Evolutionary conservation across 78 protist genomes (phyloP), one percentile per base, ranked within the genome.

Genomic region (Parvularia atlantis): DNA sequence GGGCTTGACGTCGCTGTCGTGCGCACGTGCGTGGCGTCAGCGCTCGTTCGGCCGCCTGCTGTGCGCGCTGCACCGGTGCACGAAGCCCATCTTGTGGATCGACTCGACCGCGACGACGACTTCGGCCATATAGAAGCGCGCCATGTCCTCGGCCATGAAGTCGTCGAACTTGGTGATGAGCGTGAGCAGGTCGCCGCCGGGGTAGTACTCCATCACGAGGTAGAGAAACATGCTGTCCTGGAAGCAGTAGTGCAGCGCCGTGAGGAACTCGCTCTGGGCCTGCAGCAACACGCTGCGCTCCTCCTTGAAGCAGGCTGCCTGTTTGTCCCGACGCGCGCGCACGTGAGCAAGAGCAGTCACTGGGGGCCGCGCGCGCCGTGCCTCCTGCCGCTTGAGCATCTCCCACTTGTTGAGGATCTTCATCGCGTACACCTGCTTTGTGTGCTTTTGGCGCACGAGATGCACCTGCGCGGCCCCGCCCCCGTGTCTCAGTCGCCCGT

Each of bases 61-160:
- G 24, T 1, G 26, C 14, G 3, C 17, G 2, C 0, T 19, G 2
- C 16, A 17, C 56, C 87, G 53, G 65, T 88, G 93, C n/a, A 82
- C 71, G 33, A 70, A 81, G 5, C 84, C 84, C 35, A 63, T 14
- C 19, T 14, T 24, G 77, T 91, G 96, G 11, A 91, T 52, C 24
- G 85, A 72, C 39, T 77, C 71, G 11, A 89, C 35, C 17, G 96
- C 94, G 40, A 84, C 69, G 1, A 83, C 66, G 53, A 85, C 65
- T 75, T 91, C 91, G 2, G 86, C 82, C 69, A 78, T 69, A 41
- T 92, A 89, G 65, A 62, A 85, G 22, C 82, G n/a, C 28, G 94
- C 87, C 14, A 50, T 67, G n/a, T 59, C 70, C 39, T 87, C 95
- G 9, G 60, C 31, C 1, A 82, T 69, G 17, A 16, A 7, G 31